Percentiles rank a stretch among this genome's conserved stretches.
Conservation (phyloP, 2,329 filamentous ascomycete species). For the Eutypella sp. region DNA sequence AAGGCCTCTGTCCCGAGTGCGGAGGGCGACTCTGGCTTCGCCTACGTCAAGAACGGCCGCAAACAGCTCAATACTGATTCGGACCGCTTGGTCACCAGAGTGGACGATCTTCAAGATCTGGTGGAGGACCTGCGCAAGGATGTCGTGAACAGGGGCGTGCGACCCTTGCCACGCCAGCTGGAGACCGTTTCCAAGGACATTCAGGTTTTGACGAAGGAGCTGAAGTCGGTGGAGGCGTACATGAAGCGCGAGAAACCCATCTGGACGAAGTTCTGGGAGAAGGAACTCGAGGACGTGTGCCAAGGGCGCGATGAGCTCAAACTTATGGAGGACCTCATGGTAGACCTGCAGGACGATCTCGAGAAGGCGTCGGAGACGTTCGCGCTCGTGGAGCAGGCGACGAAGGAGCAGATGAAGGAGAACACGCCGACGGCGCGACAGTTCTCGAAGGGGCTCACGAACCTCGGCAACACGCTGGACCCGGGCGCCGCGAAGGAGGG, state of each 20-base stretch:
- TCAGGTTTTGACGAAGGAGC: slow-evolving; percentile 70
- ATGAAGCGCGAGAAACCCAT: slow-evolving; percentile 87
- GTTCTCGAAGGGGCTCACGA: slow-evolving; percentile 52
- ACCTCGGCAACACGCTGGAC: slow-evolving; percentile 54
- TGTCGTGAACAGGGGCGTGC: slow-evolving; percentile 86
- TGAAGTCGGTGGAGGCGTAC: slow-evolving; percentile 92
- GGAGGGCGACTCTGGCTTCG: slow-evolving; percentile 73
- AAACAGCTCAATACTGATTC: slow-evolving; percentile 83
- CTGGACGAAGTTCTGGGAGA: slow-evolving; percentile 99
- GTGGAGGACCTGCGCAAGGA: slow-evolving; percentile 97
- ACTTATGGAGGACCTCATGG: slow-evolving; percentile 90
- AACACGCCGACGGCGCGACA: slow-evolving; percentile 46
- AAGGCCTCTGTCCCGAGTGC: slow-evolving; percentile 67
- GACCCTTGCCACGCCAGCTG: slow-evolving; percentile 83
- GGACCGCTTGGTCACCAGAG: slow-evolving; percentile 82
- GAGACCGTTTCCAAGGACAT: slow-evolving; percentile 89
- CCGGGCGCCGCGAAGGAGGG: slow-evolving; percentile 83
- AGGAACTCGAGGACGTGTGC: slow-evolving; percentile 91
- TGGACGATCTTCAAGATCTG: slow-evolving; percentile 95
- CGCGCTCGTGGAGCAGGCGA: slow-evolving; percentile 91
- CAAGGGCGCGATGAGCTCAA: slow-evolving; percentile 92
- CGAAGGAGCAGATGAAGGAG: slow-evolving; percentile 93
- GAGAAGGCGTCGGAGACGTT: slow-evolving; percentile 94
- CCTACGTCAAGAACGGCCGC: slow-evolving; percentile 81
- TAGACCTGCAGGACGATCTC: slow-evolving; percentile 88